Percentiles rank a stretch among this genome's conserved stretches.
Conservation (phyloP, 2,329 filamentous ascomycete species). For the Stemphylium beticola region DNA sequence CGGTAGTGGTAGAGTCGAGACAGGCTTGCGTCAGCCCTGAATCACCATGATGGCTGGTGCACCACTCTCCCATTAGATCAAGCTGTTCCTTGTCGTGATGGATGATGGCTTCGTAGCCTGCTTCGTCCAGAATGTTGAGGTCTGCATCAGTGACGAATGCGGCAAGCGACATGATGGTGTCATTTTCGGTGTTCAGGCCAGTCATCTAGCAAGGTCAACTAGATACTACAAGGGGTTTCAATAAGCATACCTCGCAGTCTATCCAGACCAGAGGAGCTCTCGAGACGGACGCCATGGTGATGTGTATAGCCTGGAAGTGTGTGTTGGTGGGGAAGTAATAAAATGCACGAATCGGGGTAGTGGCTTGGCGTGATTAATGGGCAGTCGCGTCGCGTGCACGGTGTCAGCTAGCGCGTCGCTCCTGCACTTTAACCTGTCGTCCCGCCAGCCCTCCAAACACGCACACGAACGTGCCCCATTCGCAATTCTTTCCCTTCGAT, state of each 20-base stretch:
- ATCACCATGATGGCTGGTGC: slow-evolving; percentile 75
- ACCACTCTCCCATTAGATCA: slow-evolving; percentile 88
- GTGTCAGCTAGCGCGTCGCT: slow-evolving; percentile 24
- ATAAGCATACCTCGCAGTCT: slow-evolving; percentile 68
- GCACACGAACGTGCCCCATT: slow-evolving; percentile 21
- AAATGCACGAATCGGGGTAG: slow-evolving; percentile 11
- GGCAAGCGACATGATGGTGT: slow-evolving; percentile 89
- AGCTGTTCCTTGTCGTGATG: slow-evolving; percentile 74
- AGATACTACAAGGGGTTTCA: background rate
- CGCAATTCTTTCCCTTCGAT: slow-evolving; percentile 22
- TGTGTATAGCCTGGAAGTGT: slow-evolving; percentile 6
- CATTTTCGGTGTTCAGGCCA: slow-evolving; percentile 75
- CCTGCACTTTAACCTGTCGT: slow-evolving; percentile 19
- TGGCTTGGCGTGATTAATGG: slow-evolving; percentile 15
- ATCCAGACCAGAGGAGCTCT: slow-evolving; percentile 82
- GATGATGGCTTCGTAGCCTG: slow-evolving; percentile 81
- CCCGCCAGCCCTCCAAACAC: slow-evolving; percentile 34
- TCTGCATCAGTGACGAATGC: slow-evolving; percentile 87
- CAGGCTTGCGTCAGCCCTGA: slow-evolving; percentile 84
- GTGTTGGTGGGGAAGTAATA: slow-evolving; percentile 7
- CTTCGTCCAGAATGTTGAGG: slow-evolving; percentile 74
- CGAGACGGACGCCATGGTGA: slow-evolving; percentile 58
- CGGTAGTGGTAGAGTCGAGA: slow-evolving; percentile 72
- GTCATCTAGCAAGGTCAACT: slow-evolving; percentile 75
- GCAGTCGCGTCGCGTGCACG: slow-evolving; percentile 30